Conservation (phyloP, 1,139 yeast genomes). For the Scheffersomyces insectosa region DNA sequence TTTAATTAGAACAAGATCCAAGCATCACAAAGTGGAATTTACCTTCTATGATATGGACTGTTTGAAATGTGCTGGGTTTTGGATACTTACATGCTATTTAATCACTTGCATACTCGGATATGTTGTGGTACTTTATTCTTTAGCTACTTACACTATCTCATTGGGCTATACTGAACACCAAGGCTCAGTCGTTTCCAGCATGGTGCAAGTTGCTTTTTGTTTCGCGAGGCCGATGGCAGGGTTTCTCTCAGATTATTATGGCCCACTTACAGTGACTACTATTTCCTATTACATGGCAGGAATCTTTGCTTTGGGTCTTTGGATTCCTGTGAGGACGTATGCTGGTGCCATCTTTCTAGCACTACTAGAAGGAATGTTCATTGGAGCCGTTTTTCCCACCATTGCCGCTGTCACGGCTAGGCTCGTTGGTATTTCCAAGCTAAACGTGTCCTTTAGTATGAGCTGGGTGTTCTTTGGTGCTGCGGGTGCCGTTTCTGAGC, state of each 20-base stretch:
- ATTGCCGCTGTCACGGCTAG: constrained; percentile 6
- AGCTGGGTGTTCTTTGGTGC: constrained; percentile 7
- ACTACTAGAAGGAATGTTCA: constrained; percentile 25
- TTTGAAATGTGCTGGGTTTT: constrained; percentile 31
- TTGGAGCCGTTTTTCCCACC: constrained; percentile 19
- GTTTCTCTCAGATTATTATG: constrained; percentile 35
- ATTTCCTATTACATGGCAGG: constrained; percentile 23
- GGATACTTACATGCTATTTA: constrained; percentile 30
- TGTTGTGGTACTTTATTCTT: constrained; percentile 43
- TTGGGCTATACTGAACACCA: constrained; percentile 42
- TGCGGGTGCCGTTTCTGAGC: constrained; percentile 4
- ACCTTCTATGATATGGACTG: constrained; percentile 32
- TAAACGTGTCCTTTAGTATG: constrained; percentile 7
- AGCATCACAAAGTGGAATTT: constrained; percentile 31
- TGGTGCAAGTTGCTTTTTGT: constrained; percentile 44
- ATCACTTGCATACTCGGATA: constrained; percentile 47
- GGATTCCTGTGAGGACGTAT: constrained; percentile 36
- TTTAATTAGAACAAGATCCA: constrained; percentile 24
- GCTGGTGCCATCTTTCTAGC: constrained; percentile 30
- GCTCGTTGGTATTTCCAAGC: constrained; percentile 7
- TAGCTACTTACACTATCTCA: constrained; percentile 47
- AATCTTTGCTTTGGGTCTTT: constrained; percentile 32
- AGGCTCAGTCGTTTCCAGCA: constrained; percentile 46
- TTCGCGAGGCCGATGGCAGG: constrained; percentile 46
- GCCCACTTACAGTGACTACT: constrained; percentile 39